Evolutionary conservation across 306 rosid species (phyloP).

Genomic region (Lathyrus tuberosus): DNA sequence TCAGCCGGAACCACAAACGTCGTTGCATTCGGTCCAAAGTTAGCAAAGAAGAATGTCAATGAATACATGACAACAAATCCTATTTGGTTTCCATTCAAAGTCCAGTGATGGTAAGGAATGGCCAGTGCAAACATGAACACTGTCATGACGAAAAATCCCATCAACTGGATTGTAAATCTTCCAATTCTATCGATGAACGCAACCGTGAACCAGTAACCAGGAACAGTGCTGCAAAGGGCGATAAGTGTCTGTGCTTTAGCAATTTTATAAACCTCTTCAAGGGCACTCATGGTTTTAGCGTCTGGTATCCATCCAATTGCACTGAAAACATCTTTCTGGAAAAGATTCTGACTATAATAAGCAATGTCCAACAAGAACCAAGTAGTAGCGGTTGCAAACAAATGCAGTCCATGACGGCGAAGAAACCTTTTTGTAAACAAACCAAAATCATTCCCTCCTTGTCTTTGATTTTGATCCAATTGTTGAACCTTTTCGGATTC

Average conservation of each 20-base stretch:
- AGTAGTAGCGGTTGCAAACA: conserved; percentile 73
- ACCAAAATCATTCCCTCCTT: conserved; percentile 57
- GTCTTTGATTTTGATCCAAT: not conserved
- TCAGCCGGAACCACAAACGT: conserved; percentile 90
- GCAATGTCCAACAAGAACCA: conserved; percentile 91
- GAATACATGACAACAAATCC: conserved; percentile 85
- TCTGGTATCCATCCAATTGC: conserved; percentile 84
- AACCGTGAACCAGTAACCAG: conserved; percentile 94
- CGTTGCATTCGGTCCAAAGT: conserved; percentile 86
- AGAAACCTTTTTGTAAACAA: conserved; percentile 60
- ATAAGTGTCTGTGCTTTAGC: conserved; percentile 84
- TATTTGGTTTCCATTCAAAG: conserved; percentile 55
- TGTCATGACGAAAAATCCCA: conserved; percentile 90
- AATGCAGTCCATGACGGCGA: conserved; percentile 71
- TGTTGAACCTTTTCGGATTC: conserved; percentile 48
- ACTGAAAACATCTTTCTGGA: conserved; percentile 85
- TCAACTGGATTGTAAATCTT: conserved; percentile 67
- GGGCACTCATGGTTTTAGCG: conserved; percentile 75
- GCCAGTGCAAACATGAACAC: conserved; percentile 89
- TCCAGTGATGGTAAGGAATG: conserved; percentile 88
- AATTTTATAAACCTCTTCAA: conserved; percentile 75
- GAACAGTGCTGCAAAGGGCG: conserved; percentile 90
- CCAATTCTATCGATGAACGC: conserved; percentile 71
- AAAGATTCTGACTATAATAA: conserved; percentile 85
- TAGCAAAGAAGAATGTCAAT: conserved; percentile 87